Base-by-base conservation (phyloP, 2,329 filamentous ascomycete genomes). In the Monosporascus sp. region DNA sequence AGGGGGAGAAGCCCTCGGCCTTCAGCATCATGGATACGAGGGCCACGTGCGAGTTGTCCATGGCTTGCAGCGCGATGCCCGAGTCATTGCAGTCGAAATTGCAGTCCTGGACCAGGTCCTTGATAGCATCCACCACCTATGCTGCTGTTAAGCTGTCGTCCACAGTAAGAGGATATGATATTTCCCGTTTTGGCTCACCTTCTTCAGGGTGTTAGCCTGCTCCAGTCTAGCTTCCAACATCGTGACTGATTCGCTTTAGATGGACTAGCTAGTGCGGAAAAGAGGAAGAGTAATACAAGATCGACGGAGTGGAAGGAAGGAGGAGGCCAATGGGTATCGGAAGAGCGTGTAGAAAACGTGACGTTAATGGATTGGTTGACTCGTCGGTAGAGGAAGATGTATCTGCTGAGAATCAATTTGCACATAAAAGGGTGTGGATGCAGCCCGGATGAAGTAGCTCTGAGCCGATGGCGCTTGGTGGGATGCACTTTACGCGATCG, bases 41-140 rank as follows among this genome's bases (percentile, higher is more conserved):
- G 58, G 94, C 94, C 66, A 99, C 94, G 77, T 99, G 94, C 49
- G 92, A 97, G 84, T 97, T 99, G 81, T 99, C 94, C 95, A 99
- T 99, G 68, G 94, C 94, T 77, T 99, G 94, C 53, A 99, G 89
- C 50, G 93, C 92, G 68, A 99, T 94, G 58, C 94, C 94, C 52
- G 90, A 93, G 81, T 99, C 95, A 88, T 97, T 99, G 88, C 95
- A 99, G 82, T 99, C 94, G 78, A 99, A 99, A 78, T 99, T 99
- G 86, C 94, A 99, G 78, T 99, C 94, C 76, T 97, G 94, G 51
- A 99, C 94, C 50, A 99, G 86, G 68, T 99, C 94, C 77, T 97
- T 97, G 86, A 99, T 97, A 65, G 95, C 90, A 72, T 99, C 95
- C 67, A 99, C 92, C 59, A 97, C 90, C 91, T 96, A 62, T 18